A percentile compares a stretch with the other conserved stretches of the same genome.
phyloP scores from a whole-genome alignment of 1,284 basidiomycete genomes.

The Naganishia sp. region DNA sequence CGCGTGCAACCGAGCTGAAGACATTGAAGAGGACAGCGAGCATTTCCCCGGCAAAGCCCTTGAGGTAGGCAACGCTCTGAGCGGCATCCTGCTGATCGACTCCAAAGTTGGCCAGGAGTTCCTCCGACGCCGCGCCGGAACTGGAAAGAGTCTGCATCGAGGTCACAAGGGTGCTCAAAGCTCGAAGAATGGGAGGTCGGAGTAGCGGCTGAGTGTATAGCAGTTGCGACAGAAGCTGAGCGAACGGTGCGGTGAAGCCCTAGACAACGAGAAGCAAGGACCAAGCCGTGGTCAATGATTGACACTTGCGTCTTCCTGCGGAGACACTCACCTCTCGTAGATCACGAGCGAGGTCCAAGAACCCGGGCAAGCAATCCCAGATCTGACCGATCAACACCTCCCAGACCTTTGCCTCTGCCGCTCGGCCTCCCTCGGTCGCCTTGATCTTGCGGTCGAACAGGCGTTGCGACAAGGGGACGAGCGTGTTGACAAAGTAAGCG shows the following conservation, averaged over 20 bases:
- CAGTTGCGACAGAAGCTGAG: conserved; percentile 85
- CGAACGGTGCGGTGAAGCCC: conserved; percentile 72
- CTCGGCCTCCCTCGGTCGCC: conserved; percentile 68
- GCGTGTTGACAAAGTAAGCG: conserved; percentile 81
- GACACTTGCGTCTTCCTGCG: too few relatives aligned
- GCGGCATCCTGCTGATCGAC: conserved; percentile 63
- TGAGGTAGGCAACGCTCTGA: conserved; percentile 72
- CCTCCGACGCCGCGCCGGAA: conserved; percentile 56
- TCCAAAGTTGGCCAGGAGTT: conserved; percentile 59
- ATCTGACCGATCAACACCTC: conserved; percentile 88
- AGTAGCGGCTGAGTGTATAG: conserved; percentile 85
- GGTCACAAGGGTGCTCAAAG: conserved; percentile 77
- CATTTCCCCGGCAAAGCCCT: conserved; percentile 83
- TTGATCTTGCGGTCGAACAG: conserved; percentile 83
- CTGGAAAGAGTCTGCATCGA: conserved; percentile 57
- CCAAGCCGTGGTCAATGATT: not conserved
- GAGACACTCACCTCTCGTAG: conserved; percentile 55
- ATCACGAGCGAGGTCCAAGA: conserved; percentile 79
- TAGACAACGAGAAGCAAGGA: conserved; percentile 43
- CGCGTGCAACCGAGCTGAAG: conserved; percentile 78
- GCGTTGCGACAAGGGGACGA: conserved; percentile 89
- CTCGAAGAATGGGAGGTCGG: conserved; percentile 77
- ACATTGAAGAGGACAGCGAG: conserved; percentile 94
- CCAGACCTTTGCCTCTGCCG: conserved; percentile 90
- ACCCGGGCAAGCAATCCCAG: conserved; percentile 69